Base-by-base conservation (phyloP, 768 basidiomycete genomes). In the Bullera alba region DNA sequence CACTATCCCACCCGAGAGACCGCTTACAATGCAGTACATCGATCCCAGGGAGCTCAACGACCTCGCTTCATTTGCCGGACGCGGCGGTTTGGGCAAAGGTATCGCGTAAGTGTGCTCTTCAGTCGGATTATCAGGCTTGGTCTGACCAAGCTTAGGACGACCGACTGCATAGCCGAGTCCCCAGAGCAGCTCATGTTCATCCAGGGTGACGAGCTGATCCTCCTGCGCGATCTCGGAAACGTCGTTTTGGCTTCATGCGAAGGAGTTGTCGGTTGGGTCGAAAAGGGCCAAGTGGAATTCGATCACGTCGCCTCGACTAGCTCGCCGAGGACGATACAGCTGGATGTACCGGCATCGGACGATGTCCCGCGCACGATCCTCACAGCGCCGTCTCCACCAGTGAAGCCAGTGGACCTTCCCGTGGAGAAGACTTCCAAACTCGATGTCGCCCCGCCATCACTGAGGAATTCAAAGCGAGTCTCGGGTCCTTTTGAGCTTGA, bases 161-260 rank as follows among this genome's bases (percentile, higher is more conserved):
- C 56, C 7, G 63, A 65, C 35, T 68, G 60, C 32, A 57, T 68
- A 15, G 66, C 66, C 26, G 60, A 65, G 45, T 35, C 61, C 16
- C 61, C 66, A 17, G 63, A 63, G 38, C 60, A 68, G 27, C 50
- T 68, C 27, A 68, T 68, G 66, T 68, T 63, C 27, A 58, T 68
- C 30, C 36, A 51, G 21, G 63, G 60, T 7, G 66, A 68, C 34
- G 52, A 58, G n/a, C 50, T 68, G 29, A 50, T 68, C 38, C 46
- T 68, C 15, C 63, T 68, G 10, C 46, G 61, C 8, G 61, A 65
- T 21, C 51, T 68, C 1, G 60, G 56, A 2, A 29, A 56, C 14
- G 45, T 56, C 29, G 28, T 58, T 8, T 38, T 65, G 29, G 66
- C 63, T 3, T 60, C 54, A 2, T 68, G 66, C 42, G 66, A 68